phyloP scores from a whole-genome alignment of 805 yeast genomes.

The Lipomyces oligophaga region DNA sequence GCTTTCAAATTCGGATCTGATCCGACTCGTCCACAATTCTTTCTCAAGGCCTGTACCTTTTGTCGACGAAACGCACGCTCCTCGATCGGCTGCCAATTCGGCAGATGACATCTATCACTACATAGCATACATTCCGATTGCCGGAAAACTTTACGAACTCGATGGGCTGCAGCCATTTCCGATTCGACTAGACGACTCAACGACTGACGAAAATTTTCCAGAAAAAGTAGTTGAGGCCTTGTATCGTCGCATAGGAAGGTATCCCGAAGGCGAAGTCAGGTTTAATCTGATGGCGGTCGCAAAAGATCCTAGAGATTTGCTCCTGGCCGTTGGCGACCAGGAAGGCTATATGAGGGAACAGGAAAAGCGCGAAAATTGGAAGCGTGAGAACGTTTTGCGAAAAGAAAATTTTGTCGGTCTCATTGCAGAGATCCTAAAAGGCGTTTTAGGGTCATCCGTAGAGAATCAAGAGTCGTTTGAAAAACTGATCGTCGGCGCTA shows the following conservation, averaged over 20 bases:
- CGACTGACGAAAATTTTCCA: slow-evolving; percentile 44
- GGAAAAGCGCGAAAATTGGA: slow-evolving; percentile 51
- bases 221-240: slow-evolving; percentile 45
- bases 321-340: slow-evolving; percentile 42
- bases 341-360: slow-evolving; percentile 42
- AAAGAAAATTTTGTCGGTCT: slow-evolving; percentile 53
- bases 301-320: slow-evolving; percentile 46
- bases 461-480: slow-evolving; percentile 41
- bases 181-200: slow-evolving; percentile 50
- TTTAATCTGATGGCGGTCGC: slow-evolving; percentile 56
- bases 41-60: slow-evolving; percentile 55
- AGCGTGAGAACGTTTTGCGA: slow-evolving; percentile 52
- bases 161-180: slow-evolving; percentile 60
- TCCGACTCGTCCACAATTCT: slow-evolving; percentile 57
- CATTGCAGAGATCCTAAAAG: slow-evolving; percentile 46
- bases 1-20: slow-evolving; percentile 54
- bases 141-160: slow-evolving; percentile 52
- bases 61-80: slow-evolving; percentile 41
- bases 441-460: slow-evolving; percentile 36
- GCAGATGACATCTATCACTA: slow-evolving; percentile 54
- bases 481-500: slow-evolving; percentile 9
- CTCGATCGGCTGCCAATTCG: slow-evolving; percentile 27
- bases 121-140: slow-evolving; percentile 49
- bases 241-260: slow-evolving; percentile 46
- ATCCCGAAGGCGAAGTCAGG: slow-evolving; percentile 48